phyloP scores from a whole-genome alignment of 768 basidiomycete species.

The Agrocybe praecox region DNA sequence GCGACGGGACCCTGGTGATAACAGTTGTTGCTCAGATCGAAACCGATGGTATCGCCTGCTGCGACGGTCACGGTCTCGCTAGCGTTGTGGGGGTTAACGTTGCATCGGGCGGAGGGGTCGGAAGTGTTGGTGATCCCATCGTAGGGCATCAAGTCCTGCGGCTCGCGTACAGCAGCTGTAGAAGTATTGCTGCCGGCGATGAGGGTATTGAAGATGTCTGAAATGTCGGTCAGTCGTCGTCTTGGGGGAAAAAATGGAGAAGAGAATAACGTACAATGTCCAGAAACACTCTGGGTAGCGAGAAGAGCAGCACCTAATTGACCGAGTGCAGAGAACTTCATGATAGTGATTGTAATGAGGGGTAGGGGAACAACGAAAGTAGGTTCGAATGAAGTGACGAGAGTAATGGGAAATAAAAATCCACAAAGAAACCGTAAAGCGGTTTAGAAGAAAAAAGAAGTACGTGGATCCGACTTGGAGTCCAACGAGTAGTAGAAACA shows the following conservation, averaged over 20 bases:
- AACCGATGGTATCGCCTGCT: conserved; percentile 37
- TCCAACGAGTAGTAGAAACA: not conserved
- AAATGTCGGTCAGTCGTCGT: not conserved
- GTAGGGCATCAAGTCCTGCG: conserved; percentile 30
- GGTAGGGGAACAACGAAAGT: not conserved
- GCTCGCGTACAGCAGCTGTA: conserved; percentile 29
- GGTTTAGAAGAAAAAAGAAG: not conserved
- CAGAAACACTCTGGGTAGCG: conserved; percentile 22
- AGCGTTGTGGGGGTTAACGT: conserved; percentile 31
- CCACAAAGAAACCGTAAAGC: not conserved
- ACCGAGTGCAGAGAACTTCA: conserved; percentile 20
- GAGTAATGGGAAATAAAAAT: not conserved
- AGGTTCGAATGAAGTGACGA: not conserved
- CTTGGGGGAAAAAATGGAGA: no score
- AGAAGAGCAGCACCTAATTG: conserved; percentile 20
- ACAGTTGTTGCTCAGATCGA: conserved; percentile 36
- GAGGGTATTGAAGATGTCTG: conserved; percentile 31
- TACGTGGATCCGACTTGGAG: not conserved
- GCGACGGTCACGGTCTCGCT: conserved; percentile 34
- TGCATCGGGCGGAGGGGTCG: conserved; percentile 29
- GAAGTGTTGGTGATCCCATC: conserved; percentile 23
- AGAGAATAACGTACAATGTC: conserved; percentile 22
- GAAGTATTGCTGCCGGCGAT: conserved; percentile 23
- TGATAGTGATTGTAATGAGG: conserved; percentile 6
- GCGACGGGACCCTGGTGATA: conserved; percentile 44